Evolutionary conservation across 2,329 filamentous ascomycete species (phyloP).

Genomic region (Colletotrichum plurivorum): DNA sequence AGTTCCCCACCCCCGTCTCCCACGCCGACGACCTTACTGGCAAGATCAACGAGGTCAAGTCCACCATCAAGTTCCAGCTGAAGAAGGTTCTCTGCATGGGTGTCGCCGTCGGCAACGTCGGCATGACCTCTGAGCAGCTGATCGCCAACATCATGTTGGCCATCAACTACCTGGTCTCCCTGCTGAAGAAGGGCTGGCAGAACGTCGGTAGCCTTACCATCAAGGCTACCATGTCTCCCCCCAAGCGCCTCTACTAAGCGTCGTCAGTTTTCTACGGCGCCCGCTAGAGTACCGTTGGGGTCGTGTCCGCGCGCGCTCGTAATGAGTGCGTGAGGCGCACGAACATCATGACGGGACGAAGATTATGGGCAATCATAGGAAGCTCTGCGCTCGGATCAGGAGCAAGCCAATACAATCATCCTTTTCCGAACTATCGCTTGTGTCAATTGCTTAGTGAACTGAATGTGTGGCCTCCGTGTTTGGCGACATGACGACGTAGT

Average conservation of each 20-base stretch:
- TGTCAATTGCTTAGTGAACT: background rate
- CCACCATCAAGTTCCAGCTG: conserved; percentile 99
- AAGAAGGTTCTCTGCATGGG: conserved; percentile 99
- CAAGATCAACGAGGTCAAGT: conserved; percentile 99
- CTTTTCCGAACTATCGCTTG: conserved; percentile 10
- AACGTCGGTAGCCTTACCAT: conserved; percentile 99
- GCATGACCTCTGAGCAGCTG: conserved; percentile 96
- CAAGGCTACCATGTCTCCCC: conserved; percentile 99
- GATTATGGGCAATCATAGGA: conserved; percentile 33
- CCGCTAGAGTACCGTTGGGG: conserved; percentile 25
- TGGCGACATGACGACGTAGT: background rate
- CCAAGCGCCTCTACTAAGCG: conserved; percentile 94
- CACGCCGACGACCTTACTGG: conserved; percentile 92
- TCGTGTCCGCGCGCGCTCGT: conserved; percentile 10
- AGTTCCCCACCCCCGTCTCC: conserved; percentile 99
- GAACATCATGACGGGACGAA: conserved; percentile 4
- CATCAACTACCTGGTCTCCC: conserved; percentile 99
- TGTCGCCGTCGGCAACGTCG: conserved; percentile 98
- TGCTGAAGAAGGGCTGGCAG: conserved; percentile 99
- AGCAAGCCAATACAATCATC: conserved; percentile 32
- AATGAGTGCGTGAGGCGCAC: conserved; percentile 14
- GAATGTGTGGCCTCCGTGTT: background rate
- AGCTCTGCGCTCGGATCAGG: conserved; percentile 38
- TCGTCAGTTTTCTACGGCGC: conserved; percentile 26
- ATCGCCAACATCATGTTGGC: conserved; percentile 99